Conservation (phyloP, 352 stramenopile genomes). For the Globisporangium alternatum region DNA sequence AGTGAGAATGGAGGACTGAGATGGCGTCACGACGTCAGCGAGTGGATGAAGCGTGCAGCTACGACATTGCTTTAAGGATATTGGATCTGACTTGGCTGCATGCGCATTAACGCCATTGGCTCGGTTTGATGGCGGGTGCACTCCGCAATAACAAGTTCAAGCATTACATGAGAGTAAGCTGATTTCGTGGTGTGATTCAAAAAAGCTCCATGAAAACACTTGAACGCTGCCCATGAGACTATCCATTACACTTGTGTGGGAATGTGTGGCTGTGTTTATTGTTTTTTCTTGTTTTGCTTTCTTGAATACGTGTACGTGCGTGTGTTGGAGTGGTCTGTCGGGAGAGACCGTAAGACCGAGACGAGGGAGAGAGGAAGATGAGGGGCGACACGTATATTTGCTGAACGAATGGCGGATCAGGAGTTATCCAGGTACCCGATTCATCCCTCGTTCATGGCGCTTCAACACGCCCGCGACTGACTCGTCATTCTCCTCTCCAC, state of each 20-base stretch:
- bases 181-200: neutral
- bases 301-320: constrained; percentile 5
- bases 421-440: constrained; percentile 1
- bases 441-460: neutral
- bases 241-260: neutral
- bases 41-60: neutral
- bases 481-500: neutral
- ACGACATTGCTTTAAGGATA: no score
- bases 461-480: neutral
- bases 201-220: neutral
- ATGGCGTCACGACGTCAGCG: neutral
- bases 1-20: constrained; percentile 1
- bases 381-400: constrained; percentile 7
- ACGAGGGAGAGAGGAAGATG: neutral
- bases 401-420: neutral
- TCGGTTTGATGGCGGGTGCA: neutral
- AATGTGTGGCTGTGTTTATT: neutral
- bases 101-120: no score
- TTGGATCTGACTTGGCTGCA: no score
- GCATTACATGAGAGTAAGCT: neutral
- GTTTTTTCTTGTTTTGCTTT: neutral
- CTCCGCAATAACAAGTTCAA: neutral
- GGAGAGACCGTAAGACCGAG: neutral
- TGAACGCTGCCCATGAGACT: neutral
- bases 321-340: neutral